These are phyloP conservation scores for Fusarium sp. DNA, from an alignment of 2,329 filamentous ascomycete species.

Conservation along the genomic window DNA sequence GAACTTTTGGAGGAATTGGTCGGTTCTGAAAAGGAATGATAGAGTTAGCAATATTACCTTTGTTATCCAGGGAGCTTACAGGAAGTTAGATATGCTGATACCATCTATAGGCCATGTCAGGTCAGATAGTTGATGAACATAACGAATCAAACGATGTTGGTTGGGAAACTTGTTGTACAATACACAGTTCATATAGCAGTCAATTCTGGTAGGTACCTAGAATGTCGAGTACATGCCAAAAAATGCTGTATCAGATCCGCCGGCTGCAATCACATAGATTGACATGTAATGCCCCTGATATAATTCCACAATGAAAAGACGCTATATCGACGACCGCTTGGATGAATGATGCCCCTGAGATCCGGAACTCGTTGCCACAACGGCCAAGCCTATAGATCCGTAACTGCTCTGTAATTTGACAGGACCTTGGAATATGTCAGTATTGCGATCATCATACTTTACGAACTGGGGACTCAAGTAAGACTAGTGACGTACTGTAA, in stretches of 20 bases:
- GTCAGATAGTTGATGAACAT: background rate
- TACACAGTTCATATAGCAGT: background rate
- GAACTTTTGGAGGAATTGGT: constrained; percentile 50
- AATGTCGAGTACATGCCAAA: background rate
- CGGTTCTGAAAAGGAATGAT: background rate
- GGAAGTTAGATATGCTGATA: background rate
- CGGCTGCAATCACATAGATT: background rate
- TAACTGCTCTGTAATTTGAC: background rate
- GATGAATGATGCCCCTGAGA: background rate
- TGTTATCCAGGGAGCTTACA: background rate
- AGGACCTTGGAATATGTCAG: background rate
- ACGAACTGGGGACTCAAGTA: background rate
- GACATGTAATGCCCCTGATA: background rate
- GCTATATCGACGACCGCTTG: background rate
- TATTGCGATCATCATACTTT: background rate
- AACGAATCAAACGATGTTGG: background rate
- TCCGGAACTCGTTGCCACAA: background rate
- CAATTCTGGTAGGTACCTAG: background rate
- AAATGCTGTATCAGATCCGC: background rate
- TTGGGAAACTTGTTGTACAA: background rate
- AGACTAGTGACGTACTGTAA: background rate
- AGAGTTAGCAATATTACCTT: background rate
- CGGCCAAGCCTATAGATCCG: too few relatives aligned
- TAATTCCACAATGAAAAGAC: background rate
- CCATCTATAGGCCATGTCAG: background rate